phyloP scores from a whole-genome alignment of 1,284 basidiomycete genomes.

The Papiliotrema fonsecae region DNA sequence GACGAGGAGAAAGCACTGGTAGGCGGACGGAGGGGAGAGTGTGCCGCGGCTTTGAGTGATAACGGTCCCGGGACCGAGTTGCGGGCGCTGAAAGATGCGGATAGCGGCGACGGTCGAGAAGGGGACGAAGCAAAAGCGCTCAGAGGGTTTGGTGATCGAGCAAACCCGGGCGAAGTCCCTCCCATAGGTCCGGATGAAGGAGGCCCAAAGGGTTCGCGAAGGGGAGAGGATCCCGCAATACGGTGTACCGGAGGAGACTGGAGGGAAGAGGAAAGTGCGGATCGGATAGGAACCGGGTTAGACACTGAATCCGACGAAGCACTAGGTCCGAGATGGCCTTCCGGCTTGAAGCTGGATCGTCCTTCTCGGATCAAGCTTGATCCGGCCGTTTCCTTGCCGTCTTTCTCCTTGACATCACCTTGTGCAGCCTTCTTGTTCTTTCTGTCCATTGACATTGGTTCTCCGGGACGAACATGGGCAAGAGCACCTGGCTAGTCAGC shows the following conservation, averaged over 20 bases:
- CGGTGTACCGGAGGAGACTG: constrained; percentile 24
- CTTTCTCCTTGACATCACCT: constrained; percentile 51
- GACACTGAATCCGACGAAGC: constrained; percentile 10
- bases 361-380: not conserved
- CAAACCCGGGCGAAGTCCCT: constrained; percentile 40
- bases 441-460: constrained; percentile 89
- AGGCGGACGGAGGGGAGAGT: constrained; percentile 37
- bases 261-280: constrained; percentile 35
- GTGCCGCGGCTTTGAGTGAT: constrained; percentile 29
- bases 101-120: constrained; percentile 37
- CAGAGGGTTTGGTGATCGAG: constrained; percentile 17
- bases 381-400: constrained; percentile 1
- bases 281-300: constrained; percentile 41
- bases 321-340: constrained; percentile 6
- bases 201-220: constrained; percentile 43
- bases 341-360: not conserved
- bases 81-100: constrained; percentile 32
- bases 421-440: constrained; percentile 98
- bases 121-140: constrained; percentile 38
- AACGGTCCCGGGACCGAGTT: constrained; percentile 32
- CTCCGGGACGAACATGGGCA: constrained; percentile 89
- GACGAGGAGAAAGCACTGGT: constrained; percentile 28
- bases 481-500: constrained; percentile 55
- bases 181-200: constrained; percentile 30
- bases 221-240: constrained; percentile 34